Base-by-base conservation (phyloP, 768 basidiomycete species). In the Amyloporia xantha region DNA sequence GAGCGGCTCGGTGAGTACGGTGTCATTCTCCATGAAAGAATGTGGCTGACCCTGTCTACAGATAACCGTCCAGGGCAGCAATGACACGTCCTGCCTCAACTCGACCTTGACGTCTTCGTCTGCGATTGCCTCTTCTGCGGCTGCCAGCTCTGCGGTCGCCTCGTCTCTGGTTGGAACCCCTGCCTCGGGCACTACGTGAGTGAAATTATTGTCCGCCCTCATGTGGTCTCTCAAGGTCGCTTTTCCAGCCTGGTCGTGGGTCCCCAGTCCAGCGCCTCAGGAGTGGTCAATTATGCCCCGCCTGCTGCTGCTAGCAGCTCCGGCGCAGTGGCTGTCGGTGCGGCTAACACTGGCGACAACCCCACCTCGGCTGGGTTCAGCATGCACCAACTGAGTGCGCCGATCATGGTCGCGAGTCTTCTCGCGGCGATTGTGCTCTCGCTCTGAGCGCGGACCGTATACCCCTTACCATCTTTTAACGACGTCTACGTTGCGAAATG, bases 1-100 rank as follows among this genome's bases (percentile, higher is more conserved):
- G 87, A 80, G 77, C 54, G 71, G 68, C 28, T 57, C 54, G 10
- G 86, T 87, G 52, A 60, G 79, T 72, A 15, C n/a, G n/a, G n/a
- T n/a, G 52, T 39, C 13, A 47, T 23, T 19, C 23, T 27, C 41
- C 25, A n/a, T 28, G 15, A n/a, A 6, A 43, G 42, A 2, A 26
- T 21, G 25, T 9, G 33, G 13, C 24, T 21, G 37, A 30, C 33
- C 24, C 9, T 47, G 13, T 24, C 24, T 2, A 5, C 27, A 75
- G 74, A 56, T 72, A 54, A 62, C 62, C 28, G 59, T 77, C 17
- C 58, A 60, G 30, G 10, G 15, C 19, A 71, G 70, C 59, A 57
- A 52, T 38, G 64, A 74, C 50, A 44, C 60, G 5, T 68, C 71
- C 17, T 76, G 76, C 59, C 50, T 76, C 45, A 0, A 58, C 19